Base-by-base conservation (phyloP, 192 early-diverging fungal genomes). In the Entomortierella beljakovae region DNA sequence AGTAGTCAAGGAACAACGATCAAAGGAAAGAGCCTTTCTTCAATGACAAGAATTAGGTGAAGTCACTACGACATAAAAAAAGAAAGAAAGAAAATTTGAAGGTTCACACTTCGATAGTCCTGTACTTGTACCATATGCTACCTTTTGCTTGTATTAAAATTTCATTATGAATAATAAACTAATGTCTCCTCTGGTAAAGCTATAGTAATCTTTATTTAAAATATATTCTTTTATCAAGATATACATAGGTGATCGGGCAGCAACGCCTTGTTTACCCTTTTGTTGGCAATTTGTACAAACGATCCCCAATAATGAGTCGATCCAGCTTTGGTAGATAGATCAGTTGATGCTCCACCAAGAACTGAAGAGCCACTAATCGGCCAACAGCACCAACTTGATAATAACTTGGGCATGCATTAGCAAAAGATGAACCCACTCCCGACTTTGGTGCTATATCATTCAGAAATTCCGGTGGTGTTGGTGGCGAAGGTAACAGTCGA, bases 261-360 rank as follows among this genome's bases (percentile, higher is more conserved):
- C n/a, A n/a, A n/a, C n/a, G n/a, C n/a, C n/a, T n/a, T n/a, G n/a
- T n/a, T n/a, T 18, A 13, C 42, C 10, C 42, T 43, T 22, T 10
- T 3, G 48, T 59, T 33, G 71, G 64, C 57, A 75, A 54, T 38
- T 38, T 43, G 15, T 61, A 75, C 38, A 56, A 28, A 4, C 64
- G 50, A 31, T 67, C 61, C 11, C 71, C 71, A 22, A 75, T 4
- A 9, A 63, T 42, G 34, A 75, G 54, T 38, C 40, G 63, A 35
- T 67, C 58, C 22, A 75, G 42, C 6, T 51, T 61, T 2, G 71
- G 71, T 40, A 67, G 16, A 26, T 61, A 67, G 6, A 67, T 33
- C 38, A 66, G 31, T 23, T 67, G 71, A 25, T 75, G 71, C 33
- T 75, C 71, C 1, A 75, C 57, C 52, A 66, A 28, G 58, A 61